phyloP scores from a whole-genome alignment of 139 green algal species.

The Medakamo hakoo region DNA sequence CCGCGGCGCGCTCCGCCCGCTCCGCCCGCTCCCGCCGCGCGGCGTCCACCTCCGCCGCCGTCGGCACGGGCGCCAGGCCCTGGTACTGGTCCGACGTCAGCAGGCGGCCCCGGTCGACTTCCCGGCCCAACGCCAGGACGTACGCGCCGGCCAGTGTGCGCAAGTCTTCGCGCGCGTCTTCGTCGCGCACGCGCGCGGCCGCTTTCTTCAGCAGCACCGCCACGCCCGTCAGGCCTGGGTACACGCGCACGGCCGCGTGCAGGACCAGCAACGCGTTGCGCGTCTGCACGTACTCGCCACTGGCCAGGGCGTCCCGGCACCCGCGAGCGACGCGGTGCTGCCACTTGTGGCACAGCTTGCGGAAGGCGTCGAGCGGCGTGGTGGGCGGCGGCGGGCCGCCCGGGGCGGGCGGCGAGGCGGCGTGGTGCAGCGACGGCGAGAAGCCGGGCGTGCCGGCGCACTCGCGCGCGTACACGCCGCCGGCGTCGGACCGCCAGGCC shows the following conservation, averaged over 20 bases:
- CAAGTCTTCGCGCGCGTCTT: neutral
- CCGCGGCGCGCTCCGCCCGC: no score
- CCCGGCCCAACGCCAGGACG: neutral
- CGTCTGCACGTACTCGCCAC: neutral
- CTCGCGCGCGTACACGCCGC: neutral
- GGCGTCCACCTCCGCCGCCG: no score
- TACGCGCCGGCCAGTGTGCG: neutral
- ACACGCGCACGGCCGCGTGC: neutral
- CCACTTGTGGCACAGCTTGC: neutral
- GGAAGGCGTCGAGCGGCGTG: neutral
- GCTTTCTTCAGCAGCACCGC: neutral
- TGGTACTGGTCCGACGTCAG: neutral
- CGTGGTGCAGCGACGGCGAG: no score
- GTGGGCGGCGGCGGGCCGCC: neutral
- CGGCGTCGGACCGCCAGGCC: neutral
- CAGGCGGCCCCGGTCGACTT: neutral
- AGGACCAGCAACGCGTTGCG: neutral
- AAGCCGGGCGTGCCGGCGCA: neutral
- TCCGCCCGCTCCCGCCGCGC: no score
- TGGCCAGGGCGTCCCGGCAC: neutral
- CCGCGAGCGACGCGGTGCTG: neutral
- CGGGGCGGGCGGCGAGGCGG: no score
- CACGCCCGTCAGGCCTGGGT: neutral
- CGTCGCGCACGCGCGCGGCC: neutral
- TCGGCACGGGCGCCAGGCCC: neutral